Evolutionary conservation across 306 rosid genomes (phyloP).

Genomic region (Oemleria cerasiformis): DNA sequence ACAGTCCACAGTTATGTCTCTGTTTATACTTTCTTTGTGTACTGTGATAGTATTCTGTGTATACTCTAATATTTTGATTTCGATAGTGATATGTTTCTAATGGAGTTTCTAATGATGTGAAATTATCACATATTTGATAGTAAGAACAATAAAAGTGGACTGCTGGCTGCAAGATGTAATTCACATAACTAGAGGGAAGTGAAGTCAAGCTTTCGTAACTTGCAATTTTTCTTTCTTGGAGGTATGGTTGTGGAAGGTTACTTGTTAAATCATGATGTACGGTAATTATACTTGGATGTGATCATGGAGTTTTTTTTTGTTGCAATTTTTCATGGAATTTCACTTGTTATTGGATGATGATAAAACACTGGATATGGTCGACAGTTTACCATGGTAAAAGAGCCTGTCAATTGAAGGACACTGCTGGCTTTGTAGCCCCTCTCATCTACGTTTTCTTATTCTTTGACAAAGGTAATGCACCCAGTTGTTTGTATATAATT

Average conservation of each 20-base stretch:
- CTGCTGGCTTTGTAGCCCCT: neutral
- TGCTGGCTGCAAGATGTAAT: neutral
- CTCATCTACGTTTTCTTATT: neutral
- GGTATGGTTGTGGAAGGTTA: neutral
- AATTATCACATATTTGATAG: neutral
- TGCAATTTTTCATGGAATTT: neutral
- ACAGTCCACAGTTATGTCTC: neutral
- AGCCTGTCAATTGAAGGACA: neutral
- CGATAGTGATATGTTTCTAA: neutral
- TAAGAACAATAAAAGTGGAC: neutral
- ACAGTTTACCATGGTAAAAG: neutral
- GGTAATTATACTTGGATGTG: neutral
- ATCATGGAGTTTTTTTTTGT: neutral
- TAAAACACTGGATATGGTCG: neutral
- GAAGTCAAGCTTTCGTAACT: too few relatives aligned
- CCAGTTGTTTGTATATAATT: neutral
- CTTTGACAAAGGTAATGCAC: neutral
- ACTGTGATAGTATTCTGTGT: neutral
- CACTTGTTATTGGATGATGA: neutral
- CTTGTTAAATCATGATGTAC: neutral
- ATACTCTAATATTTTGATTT: neutral
- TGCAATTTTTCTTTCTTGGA: too few relatives aligned
- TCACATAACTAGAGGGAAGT: neutral
- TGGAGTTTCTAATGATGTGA: neutral
- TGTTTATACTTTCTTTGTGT: neutral